Evolutionary conservation across 106 monocot genomes (phyloP), one percentile per base, ranked within the genome.

Genomic region (Dendrobium nobile): DNA sequence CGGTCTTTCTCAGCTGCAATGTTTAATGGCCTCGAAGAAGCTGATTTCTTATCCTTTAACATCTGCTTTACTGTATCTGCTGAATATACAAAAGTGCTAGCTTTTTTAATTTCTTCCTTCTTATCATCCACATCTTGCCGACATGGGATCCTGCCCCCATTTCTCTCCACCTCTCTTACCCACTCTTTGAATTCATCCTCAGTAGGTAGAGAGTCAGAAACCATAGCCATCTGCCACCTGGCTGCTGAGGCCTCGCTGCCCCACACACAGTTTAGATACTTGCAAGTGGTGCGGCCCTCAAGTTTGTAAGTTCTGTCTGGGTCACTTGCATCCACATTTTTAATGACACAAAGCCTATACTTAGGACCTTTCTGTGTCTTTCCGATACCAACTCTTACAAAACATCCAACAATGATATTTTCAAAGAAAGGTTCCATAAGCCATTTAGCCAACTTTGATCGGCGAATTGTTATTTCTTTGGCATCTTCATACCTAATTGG

Each of bases 381-480:
- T 31, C 93, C 91, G 72, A 96, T 92, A 2, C 93, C 93, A 28
- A 95, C 85, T 37, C 96, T 84, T 41, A 96, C 92, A 83, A 92
- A 96, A 74, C 96, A 94, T 6, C 96, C 96, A 4, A 81, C 82
- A 41, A 94, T 82, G 7, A 96, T 80, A 8, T 96, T 93, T 77
- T 96, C 93, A 78, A 96, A 96, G 73, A 96, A 96, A 9, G 96
- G 96, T 58, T 96, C 93, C 92, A 90, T 90, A 80, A 92, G 88
- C 96, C 93, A 94, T 84, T 96, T 96, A 10, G 89, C 91, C 31
- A 96, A 92, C 79, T 90, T 92, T 28, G 93, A 89, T 77, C 96
- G 81, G 13, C 91, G 84, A 19, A 96, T 89, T 40, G 93, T 94
- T 42, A 96, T 96, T 26, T 82, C 86, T 75, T 86, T 93, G 31